A percentile compares a stretch with the other conserved stretches of the same genome.
phyloP scores from a whole-genome alignment of 192 early-diverging fungal genomes.

The Coemansia sp. region DNA sequence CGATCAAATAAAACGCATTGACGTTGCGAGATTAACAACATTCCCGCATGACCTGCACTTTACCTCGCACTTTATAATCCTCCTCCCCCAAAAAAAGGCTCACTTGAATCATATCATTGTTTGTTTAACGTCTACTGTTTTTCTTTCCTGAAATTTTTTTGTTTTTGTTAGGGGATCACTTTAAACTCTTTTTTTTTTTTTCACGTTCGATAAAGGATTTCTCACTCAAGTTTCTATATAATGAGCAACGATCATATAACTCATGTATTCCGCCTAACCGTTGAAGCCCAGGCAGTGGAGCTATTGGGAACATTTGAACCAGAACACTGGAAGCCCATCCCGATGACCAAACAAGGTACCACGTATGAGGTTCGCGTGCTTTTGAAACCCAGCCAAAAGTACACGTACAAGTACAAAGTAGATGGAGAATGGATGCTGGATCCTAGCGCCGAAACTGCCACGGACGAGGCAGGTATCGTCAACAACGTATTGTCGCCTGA shows the following conservation, averaged over 20 bases:
- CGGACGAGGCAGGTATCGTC: conserved; percentile 32
- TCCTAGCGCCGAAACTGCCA: conserved; percentile 20
- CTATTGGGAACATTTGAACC: conserved; percentile 46
- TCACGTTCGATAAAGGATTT: not conserved
- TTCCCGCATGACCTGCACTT: too few relatives aligned
- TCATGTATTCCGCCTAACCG: conserved; percentile 27
- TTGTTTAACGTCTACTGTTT: not conserved
- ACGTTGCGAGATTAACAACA: not conserved
- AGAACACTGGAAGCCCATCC: conserved; percentile 34
- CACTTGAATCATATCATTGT: conserved; percentile 5
- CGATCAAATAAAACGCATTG: not conserved
- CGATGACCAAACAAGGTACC: conserved; percentile 27
- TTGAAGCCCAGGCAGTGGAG: conserved; percentile 25
- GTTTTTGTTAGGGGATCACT: conserved; percentile 7
- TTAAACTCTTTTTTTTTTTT: not conserved
- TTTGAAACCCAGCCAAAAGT: conserved; percentile 12
- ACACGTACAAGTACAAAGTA: conserved; percentile 46
- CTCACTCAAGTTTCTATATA: not conserved
- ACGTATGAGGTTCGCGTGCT: conserved; percentile 25
- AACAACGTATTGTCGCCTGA: conserved; percentile 29
- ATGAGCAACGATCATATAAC: conserved; percentile 2
- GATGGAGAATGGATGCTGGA: conserved; percentile 46
- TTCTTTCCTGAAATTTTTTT: conserved; percentile 2
- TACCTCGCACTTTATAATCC: too few relatives aligned
- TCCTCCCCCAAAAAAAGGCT: not conserved